Percentiles rank a stretch among this genome's conserved stretches.
These are phyloP conservation scores for Avena insularis DNA, from an alignment of 176 grass and related monocot species.

Conservation along the genomic window DNA sequence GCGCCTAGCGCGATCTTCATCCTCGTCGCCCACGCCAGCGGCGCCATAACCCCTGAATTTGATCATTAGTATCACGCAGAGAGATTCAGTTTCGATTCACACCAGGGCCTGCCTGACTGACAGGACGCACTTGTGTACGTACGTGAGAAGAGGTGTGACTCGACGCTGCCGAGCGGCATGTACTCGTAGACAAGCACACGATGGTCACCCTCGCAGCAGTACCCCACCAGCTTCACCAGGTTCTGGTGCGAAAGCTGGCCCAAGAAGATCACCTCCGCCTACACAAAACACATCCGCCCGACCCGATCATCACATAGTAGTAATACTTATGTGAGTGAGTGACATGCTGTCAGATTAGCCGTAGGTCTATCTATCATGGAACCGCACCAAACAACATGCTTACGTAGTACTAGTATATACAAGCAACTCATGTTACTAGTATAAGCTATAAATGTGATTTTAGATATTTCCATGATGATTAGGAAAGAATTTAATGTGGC, in stretches of 20 bases:
- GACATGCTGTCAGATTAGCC: not conserved
- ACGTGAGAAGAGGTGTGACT: conserved; percentile 67
- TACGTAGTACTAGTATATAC: not conserved
- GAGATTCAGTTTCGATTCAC: not conserved
- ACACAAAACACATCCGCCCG: not conserved
- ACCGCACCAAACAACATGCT: not conserved
- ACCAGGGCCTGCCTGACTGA: not conserved
- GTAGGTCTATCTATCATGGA: not conserved
- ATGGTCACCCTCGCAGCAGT: conserved; percentile 78
- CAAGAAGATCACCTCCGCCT: conserved; percentile 87
- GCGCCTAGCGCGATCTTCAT: conserved; percentile 72
- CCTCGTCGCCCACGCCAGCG: conserved; percentile 65
- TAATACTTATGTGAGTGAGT: not conserved
- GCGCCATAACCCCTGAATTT: conserved; percentile 38
- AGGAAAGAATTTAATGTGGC: too few species aligned
- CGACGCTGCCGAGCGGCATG: conserved; percentile 74
- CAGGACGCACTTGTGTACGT: not conserved
- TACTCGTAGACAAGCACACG: conserved; percentile 82
- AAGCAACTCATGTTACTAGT: too few species aligned
- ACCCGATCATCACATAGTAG: not conserved
- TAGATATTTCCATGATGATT: too few species aligned
- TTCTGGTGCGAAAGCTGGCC: conserved; percentile 79
- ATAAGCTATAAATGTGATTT: too few species aligned
- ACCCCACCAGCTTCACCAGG: conserved; percentile 78
- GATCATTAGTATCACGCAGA: not conserved